Evolutionary conservation across 495 filamentous ascomycete species (phyloP).

Genomic region (Tuber umbilicatum): DNA sequence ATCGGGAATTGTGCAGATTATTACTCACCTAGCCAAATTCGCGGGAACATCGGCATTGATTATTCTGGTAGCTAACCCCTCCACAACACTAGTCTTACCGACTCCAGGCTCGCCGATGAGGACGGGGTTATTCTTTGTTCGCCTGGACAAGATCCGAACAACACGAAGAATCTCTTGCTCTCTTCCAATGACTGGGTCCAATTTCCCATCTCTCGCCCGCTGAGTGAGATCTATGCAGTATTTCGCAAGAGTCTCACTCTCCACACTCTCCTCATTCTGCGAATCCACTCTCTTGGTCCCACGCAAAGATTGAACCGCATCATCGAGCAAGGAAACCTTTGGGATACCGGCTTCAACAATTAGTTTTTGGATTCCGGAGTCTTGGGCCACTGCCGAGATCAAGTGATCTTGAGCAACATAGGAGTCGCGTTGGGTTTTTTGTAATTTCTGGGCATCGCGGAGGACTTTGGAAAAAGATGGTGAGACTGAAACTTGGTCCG

Average conservation of each 20-base stretch:
- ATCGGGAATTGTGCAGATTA: background rate
- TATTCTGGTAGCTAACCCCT: conserved; percentile 91
- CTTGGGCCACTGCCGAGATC: conserved; percentile 74
- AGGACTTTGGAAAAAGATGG: conserved; percentile 75
- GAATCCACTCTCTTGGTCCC: conserved; percentile 89
- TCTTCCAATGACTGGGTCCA: conserved; percentile 94
- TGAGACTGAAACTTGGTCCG: conserved; percentile 72
- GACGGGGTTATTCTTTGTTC: conserved; percentile 98
- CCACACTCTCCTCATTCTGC: conserved; percentile 83
- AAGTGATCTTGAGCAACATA: conserved; percentile 92
- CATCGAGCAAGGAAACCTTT: conserved; percentile 81
- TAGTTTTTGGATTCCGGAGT: conserved; percentile 61
- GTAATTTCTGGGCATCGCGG: conserved; percentile 75
- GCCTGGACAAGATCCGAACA: conserved; percentile 81
- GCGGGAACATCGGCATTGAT: conserved; percentile 94
- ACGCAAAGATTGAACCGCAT: conserved; percentile 78
- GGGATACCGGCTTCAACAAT: conserved; percentile 85
- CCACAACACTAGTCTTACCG: conserved; percentile 95
- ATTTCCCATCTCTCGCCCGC: conserved; percentile 90
- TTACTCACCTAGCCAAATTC: conserved; percentile 63
- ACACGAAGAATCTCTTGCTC: conserved; percentile 96
- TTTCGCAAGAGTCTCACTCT: conserved; percentile 88
- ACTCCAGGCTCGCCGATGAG: conserved; percentile 95
- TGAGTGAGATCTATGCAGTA: conserved; percentile 97
- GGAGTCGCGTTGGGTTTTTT: conserved; percentile 91